A percentile compares a stretch with the other conserved stretches of the same genome.
Evolutionary conservation across 1,284 basidiomycete genomes (phyloP).

Genomic region (Rhizoctonia solani): DNA sequence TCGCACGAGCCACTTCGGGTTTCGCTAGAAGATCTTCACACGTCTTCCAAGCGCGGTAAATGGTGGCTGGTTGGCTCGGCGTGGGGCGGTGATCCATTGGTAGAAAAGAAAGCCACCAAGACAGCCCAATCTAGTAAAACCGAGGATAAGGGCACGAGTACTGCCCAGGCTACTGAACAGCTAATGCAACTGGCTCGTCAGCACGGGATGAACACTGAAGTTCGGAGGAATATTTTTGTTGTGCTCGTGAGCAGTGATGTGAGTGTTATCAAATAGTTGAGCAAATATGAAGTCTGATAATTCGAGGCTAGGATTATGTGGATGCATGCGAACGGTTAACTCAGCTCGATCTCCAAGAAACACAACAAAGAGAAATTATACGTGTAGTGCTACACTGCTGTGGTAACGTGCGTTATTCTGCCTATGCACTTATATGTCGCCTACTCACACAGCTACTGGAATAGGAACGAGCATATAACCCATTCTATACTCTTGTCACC

Average conservation of each 20-base stretch:
- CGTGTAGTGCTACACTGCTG: conserved; percentile 93
- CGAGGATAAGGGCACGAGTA: conserved; percentile 40
- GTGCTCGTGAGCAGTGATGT: conserved; percentile 94
- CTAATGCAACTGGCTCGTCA: conserved; percentile 81
- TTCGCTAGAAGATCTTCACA: conserved; percentile 80
- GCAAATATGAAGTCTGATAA: conserved; percentile 1
- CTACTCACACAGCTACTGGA: not conserved
- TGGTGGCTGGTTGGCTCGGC: conserved; percentile 99
- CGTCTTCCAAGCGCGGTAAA: conserved; percentile 86
- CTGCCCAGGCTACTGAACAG: conserved; percentile 51
- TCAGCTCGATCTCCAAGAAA: conserved; percentile 81
- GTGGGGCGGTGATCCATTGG: conserved; percentile 90
- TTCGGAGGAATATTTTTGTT: conserved; percentile 87
- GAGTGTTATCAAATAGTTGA: conserved; percentile 42
- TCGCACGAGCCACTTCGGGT: conserved; percentile 84
- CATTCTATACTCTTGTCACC: conserved; percentile 89
- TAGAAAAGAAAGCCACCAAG: conserved; percentile 60
- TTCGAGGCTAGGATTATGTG: conserved; percentile 76
- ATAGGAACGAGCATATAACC: conserved; percentile 91
- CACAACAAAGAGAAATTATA: conserved; percentile 93
- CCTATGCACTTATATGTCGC: not conserved
- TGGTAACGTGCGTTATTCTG: conserved; percentile 69
- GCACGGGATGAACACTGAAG: conserved; percentile 99
- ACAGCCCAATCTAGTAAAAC: conserved; percentile 39
- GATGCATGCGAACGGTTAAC: conserved; percentile 88